Evolutionary conservation across 2,329 filamentous ascomycete species (phyloP), one percentile per base, ranked within the genome.

Genomic region (Phaeoacremonium minimum): DNA sequence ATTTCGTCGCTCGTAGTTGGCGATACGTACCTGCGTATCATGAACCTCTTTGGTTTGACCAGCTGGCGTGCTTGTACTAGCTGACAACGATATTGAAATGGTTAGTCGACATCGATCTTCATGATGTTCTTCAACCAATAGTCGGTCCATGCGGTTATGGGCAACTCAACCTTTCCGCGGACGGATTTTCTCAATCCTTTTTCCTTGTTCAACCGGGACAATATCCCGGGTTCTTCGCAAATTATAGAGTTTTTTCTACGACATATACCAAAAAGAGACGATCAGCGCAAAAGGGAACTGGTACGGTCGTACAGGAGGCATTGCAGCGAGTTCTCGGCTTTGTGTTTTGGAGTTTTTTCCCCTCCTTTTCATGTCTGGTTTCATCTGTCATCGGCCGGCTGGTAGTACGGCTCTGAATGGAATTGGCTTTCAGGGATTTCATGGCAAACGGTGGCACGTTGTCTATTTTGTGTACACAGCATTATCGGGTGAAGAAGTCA

Each of bases 231-330:
- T 26, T 26, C 22, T 26, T 26, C n/a, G n/a, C 22, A 26, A 9
- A 26, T 26, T 26, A 43, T 37, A 41, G 35, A 31, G 35, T 38
- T 30, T 19, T 34, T 41, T 28, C 35, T 15, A 43, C 34, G 38
- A 35, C 38, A 41, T 43, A 41, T 43, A 43, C 41, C 38, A 41
- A 32, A 37, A 18, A 31, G 35, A 33, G 22, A 31, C 28, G 37
- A 19, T 30, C 22, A 40, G 18, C 26, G 37, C 33, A 36, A 36
- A 36, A 37, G 29, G 16, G 30, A 29, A 30, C 28, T 30, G 19
- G 31, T 34, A 28, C 30, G 35, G 32, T 28, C 34, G 32, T 35
- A 33, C 32, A 35, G 33, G 18, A 41, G 15, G 33, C 37, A 42
- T 43, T 37, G 30, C 37, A 39, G 30, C 37, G 33, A 39, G 28